Conservation (phyloP, 495 filamentous ascomycete species). For the Lepidopterella palustris region DNA sequence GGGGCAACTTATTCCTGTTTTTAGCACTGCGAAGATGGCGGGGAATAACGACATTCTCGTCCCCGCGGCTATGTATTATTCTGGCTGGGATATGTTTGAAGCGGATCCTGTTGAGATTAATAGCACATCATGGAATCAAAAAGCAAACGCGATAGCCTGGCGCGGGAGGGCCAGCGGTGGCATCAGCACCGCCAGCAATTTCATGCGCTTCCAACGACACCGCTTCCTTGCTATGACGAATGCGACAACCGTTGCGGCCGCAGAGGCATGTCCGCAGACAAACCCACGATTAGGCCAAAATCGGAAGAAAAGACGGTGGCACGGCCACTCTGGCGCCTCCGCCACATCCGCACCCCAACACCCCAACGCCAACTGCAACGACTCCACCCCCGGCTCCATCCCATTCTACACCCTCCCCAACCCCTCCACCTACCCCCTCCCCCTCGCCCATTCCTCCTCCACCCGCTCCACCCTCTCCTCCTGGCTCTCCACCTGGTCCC, state of each 20-base stretch:
- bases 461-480: conserved; percentile 23
- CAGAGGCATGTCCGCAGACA: conserved; percentile 17
- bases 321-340: neutral
- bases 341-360: too few relatives aligned
- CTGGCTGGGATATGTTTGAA: conserved; percentile 58
- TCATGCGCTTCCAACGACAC: conserved; percentile 63
- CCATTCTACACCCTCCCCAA: neutral
- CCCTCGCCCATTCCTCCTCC: conserved; percentile 22
- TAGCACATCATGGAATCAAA: conserved; percentile 49
- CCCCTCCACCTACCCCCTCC: conserved; percentile 7
- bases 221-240: conserved; percentile 63
- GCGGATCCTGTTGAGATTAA: conserved; percentile 43
- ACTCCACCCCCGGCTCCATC: neutral
- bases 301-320: neutral
- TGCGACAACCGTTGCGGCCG: conserved; percentile 45
- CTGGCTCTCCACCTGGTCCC: conserved; percentile 24
- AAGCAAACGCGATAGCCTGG: conserved; percentile 55
- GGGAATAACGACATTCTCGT: conserved; percentile 78
- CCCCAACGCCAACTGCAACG: too few relatives aligned
- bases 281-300: neutral
- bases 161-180: conserved; percentile 64
- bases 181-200: conserved; percentile 51
- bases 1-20: conserved; percentile 57
- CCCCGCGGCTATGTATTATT: conserved; percentile 71
- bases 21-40: conserved; percentile 68